phyloP scores from a whole-genome alignment of 805 yeast genomes.

The Lachancea cidri region DNA sequence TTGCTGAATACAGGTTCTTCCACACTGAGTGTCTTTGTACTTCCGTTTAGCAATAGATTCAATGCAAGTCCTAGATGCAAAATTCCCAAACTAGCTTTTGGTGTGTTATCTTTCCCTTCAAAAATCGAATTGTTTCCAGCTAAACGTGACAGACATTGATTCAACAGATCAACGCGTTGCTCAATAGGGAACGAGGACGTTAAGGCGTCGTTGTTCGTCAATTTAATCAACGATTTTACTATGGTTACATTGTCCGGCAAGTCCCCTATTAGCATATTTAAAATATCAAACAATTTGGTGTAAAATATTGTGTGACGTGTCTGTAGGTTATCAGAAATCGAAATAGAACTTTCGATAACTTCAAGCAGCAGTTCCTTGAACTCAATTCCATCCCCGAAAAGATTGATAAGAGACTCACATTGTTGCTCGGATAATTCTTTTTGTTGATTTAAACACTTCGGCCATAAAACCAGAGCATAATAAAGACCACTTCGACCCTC shows the following conservation, averaged over 20 bases:
- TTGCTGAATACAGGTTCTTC: neutral
- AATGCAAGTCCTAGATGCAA: constrained; percentile 9
- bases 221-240: constrained; percentile 21
- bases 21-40: neutral
- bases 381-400: neutral
- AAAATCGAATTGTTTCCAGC: neutral
- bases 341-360: constrained; percentile 1
- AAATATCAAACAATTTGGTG: neutral
- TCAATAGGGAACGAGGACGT: neutral
- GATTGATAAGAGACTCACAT: neutral
- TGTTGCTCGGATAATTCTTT: neutral
- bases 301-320: neutral
- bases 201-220: constrained; percentile 14
- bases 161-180: constrained; percentile 1
- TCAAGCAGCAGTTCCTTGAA: neutral
- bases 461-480: constrained; percentile 12
- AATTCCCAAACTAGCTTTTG: neutral
- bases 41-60: constrained; percentile 1
- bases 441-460: neutral
- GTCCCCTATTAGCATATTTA: neutral
- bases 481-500: constrained; percentile 9
- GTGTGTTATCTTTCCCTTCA: neutral
- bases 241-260: constrained; percentile 2
- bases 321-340: neutral
- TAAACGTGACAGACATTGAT: neutral